Conservation (phyloP, 371 early-diverging fungal species). For the Lichtheimia hyalospora region DNA sequence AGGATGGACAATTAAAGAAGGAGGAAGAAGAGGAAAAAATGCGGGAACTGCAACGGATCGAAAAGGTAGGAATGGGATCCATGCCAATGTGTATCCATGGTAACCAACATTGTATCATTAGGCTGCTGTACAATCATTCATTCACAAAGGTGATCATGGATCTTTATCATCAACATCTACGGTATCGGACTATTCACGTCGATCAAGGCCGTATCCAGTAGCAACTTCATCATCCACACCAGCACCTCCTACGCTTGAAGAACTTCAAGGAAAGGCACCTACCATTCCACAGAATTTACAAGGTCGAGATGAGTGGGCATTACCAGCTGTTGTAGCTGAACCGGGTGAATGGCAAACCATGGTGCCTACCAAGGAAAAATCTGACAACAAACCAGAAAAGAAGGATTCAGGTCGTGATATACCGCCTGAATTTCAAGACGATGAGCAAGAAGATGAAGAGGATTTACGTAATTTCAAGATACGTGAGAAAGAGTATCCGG, state of each 20-base stretch:
- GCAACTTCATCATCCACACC: constrained; percentile 8
- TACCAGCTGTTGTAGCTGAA: constrained; percentile 25
- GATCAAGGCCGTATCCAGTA: neutral
- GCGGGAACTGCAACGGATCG: constrained; percentile 62
- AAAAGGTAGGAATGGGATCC: constrained; percentile 50
- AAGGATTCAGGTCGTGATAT: constrained; percentile 28
- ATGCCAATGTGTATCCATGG: too few species aligned
- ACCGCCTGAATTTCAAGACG: constrained; percentile 41
- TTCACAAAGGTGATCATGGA: neutral
- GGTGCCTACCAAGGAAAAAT: constrained; percentile 10
- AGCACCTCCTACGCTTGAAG: constrained; percentile 19
- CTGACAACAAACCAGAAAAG: constrained; percentile 10
- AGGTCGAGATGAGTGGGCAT: constrained; percentile 42
- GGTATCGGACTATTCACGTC: neutral
- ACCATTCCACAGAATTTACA: constrained; percentile 10
- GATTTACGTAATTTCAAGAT: constrained; percentile 54
- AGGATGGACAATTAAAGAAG: constrained; percentile 55
- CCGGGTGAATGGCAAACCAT: constrained; percentile 47
- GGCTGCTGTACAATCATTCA: neutral
- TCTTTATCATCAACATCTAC: neutral
- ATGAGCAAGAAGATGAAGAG: constrained; percentile 48
- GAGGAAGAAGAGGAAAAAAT: constrained; percentile 51
- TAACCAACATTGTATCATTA: neutral
- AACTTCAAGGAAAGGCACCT: constrained; percentile 7
- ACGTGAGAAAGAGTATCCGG: constrained; percentile 53